Base-by-base conservation (phyloP, 2,329 filamentous ascomycete species). In the Bertia moriformis region DNA sequence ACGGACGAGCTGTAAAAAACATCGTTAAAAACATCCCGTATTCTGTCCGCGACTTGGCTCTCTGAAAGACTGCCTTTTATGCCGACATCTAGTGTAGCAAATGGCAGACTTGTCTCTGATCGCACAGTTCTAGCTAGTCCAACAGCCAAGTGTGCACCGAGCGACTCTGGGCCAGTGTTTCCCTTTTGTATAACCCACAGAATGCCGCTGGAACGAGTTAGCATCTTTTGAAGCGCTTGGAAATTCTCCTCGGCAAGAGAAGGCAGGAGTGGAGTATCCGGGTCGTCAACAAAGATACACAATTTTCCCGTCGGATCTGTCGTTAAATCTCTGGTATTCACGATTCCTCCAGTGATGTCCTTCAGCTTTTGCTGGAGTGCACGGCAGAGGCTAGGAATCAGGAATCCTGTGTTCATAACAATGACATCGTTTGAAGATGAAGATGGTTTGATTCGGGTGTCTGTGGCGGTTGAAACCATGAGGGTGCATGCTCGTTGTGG, bases 211-310 rank as follows among this genome's bases (percentile, higher is more conserved):
- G 49, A 48, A 38, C 45, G 44, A 33, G 45, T 43, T 40, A 51
- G 44, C 39, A 51, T 43, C 18, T 51, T 46, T 43, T 52, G 50
- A 33, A 52, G 38, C 12, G 47, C 48, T 13, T 46, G 38, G 19
- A 46, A 52, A 40, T 51, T 41, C 17, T 45, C 41, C 3, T 44
- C 37, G 17, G 43, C 41, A 22, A 52, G 46, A 4, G 43, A 44
- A 15, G 43, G 46, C 3, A 55, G 35, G 13, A 55, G 38, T 2
- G 51, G 47, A 14, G 48, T 48, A 37, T 54, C 51, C n/a, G 52
- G 37, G 37, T 54, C 52, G 10, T 46, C 45, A 4, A 48, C 27
- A 32, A 52, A 48, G 32, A 54, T 48, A 5, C 51, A 47, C 38
- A 45, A 48, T n/a, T 42, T 49, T 27, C 41, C 39, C 27, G 52